Conservation (phyloP, 1,284 basidiomycete genomes). For the Cystobasidium pallidum region DNA sequence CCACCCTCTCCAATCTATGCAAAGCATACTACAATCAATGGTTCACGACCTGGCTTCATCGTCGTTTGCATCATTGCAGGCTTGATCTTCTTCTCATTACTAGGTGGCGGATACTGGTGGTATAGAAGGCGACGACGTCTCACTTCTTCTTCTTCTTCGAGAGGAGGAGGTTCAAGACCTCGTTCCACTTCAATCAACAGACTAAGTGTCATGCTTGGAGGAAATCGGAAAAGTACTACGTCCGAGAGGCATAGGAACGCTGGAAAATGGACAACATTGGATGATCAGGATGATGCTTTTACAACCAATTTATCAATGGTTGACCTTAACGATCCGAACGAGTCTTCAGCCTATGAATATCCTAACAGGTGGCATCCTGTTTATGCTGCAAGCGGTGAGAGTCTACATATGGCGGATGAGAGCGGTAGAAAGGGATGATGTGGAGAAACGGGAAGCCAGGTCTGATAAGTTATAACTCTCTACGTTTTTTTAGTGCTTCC, state of each 20-base stretch:
- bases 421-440: background rate
- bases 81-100: constrained; percentile 36
- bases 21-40: constrained; percentile 35
- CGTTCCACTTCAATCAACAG: constrained; percentile 5
- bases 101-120: constrained; percentile 35
- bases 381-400: constrained; percentile 38
- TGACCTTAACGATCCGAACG: constrained; percentile 21
- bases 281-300: constrained; percentile 27
- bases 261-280: constrained; percentile 19
- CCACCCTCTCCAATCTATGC: constrained; percentile 26
- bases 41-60: constrained; percentile 33
- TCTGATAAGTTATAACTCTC: background rate
- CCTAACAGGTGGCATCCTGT: constrained; percentile 16
- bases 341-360: background rate
- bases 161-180: background rate
- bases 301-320: constrained; percentile 31
- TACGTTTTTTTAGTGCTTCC: too few species aligned
- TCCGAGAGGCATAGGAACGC: constrained; percentile 6
- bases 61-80: constrained; percentile 33
- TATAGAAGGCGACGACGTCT: constrained; percentile 9
- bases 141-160: background rate
- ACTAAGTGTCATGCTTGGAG: constrained; percentile 1
- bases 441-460: background rate
- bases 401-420: background rate
- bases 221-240: constrained; percentile 15